Percentiles rank a stretch among this genome's conserved stretches.
phyloP scores from a whole-genome alignment of 23 red algal genomes.

The Rhodosorus marinus region DNA sequence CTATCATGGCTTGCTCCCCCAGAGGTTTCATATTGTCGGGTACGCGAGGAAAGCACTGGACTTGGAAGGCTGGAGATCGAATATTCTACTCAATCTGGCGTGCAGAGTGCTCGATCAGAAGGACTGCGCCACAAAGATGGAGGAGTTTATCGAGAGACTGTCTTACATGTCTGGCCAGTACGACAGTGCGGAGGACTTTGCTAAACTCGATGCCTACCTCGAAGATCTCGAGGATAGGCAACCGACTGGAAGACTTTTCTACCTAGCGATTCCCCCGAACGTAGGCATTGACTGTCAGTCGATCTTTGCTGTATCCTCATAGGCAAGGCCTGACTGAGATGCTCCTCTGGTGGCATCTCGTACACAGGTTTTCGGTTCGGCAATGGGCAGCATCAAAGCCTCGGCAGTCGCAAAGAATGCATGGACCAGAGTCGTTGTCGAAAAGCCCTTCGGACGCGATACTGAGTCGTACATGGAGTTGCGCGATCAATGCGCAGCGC shows the following conservation, averaged over 20 bases:
- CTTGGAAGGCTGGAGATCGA: conserved; percentile 52
- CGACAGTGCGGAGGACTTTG: conserved; percentile 21
- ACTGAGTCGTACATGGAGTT: conserved; percentile 29
- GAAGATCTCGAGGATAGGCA: conserved; percentile 31
- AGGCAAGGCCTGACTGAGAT: too few species aligned
- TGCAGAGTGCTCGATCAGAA: conserved; percentile 80
- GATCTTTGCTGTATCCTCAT: too few species aligned
- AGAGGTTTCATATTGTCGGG: conserved; percentile 60
- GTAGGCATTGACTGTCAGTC: conserved; percentile 41
- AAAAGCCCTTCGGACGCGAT: conserved; percentile 94
- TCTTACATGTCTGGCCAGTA: conserved; percentile 69
- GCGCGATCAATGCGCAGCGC: conserved; percentile 12
- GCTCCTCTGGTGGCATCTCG: too few species aligned
- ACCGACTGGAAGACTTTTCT: conserved; percentile 49
- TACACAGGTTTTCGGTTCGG: conserved; percentile 48
- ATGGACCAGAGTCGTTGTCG: conserved; percentile 84
- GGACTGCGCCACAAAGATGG: conserved; percentile 71
- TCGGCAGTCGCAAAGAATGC: conserved; percentile 7
- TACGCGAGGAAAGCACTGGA: conserved; percentile 44
- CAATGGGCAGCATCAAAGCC: conserved; percentile 12
- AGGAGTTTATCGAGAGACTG: conserved; percentile 56
- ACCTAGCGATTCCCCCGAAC: conserved; percentile 74
- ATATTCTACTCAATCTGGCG: conserved; percentile 48
- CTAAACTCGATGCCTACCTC: conserved; percentile 12
- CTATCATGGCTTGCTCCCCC: conserved; percentile 85